These are phyloP conservation scores for Vicia faba DNA, from an alignment of 306 rosid species.

Conservation along the genomic window DNA sequence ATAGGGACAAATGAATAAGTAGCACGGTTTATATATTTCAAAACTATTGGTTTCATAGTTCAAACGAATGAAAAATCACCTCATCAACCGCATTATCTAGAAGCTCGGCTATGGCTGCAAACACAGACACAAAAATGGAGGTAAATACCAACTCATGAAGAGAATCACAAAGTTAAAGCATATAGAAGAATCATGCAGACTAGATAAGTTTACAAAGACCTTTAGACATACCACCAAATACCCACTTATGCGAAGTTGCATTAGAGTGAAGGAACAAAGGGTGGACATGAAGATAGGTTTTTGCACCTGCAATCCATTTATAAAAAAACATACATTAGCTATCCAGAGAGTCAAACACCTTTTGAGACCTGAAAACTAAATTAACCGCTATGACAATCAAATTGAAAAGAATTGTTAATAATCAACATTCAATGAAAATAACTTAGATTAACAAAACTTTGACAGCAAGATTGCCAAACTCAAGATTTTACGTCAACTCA, in stretches of 20 bases:
- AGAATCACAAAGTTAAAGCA: background rate
- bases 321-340: background rate
- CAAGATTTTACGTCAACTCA: no score
- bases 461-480: no score
- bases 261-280: conserved; percentile 87
- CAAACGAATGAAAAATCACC: conserved; percentile 46
- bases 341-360: conserved; percentile 23
- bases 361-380: background rate
- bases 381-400: background rate
- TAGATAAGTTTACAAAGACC: conserved; percentile 4
- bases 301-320: conserved; percentile 44
- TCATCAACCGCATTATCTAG: conserved; percentile 86
- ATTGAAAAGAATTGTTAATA: background rate
- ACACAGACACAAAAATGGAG: conserved; percentile 33
- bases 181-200: conserved; percentile 13
- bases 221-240: conserved; percentile 68
- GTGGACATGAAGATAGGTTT: conserved; percentile 61
- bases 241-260: conserved; percentile 92
- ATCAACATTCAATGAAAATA: background rate
- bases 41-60: conserved; percentile 4
- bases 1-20: background rate
- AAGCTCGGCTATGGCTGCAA: conserved; percentile 79
- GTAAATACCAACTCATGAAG: conserved; percentile 13
- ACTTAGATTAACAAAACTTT: conserved; percentile 13
- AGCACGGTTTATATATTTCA: background rate